Percentiles rank a stretch among this genome's conserved stretches.
These are phyloP conservation scores for Pleurotus pulmonarius DNA, from an alignment of 768 basidiomycete genomes.

Conservation along the genomic window DNA sequence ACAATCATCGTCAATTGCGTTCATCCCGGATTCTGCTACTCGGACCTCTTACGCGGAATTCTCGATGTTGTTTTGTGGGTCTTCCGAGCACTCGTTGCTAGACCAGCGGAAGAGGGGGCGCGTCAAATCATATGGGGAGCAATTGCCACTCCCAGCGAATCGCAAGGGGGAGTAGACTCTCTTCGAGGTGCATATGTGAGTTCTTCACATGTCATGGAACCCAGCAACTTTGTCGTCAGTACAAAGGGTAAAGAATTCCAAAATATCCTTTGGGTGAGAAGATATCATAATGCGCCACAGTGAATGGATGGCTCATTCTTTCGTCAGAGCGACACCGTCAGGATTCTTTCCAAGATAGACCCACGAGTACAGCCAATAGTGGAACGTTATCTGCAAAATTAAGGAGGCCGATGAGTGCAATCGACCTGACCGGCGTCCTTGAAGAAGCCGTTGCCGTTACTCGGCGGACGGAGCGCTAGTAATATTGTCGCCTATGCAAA, in stretches of 20 bases:
- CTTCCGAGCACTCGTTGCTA: slow-evolving; percentile 27
- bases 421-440: too few species aligned
- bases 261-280: slow-evolving; percentile 28
- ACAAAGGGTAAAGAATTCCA: slow-evolving; percentile 23
- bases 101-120: slow-evolving; percentile 32
- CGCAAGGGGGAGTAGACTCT: neutral
- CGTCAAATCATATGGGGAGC: slow-evolving; percentile 31
- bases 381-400: too few species aligned
- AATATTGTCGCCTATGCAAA: too few species aligned
- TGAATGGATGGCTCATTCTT: too few species aligned
- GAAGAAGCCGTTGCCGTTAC: too few species aligned
- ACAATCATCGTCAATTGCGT: slow-evolving; percentile 29
- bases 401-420: too few species aligned
- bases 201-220: slow-evolving; percentile 21
- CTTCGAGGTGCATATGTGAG: slow-evolving; percentile 29
- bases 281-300: too few species aligned
- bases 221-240: slow-evolving; percentile 30
- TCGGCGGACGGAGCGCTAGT: too few species aligned
- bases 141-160: slow-evolving; percentile 14
- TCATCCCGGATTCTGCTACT: slow-evolving; percentile 40
- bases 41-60: slow-evolving; percentile 28
- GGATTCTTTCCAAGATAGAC: too few species aligned
- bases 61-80: slow-evolving; percentile 13
- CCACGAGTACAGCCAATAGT: too few species aligned
- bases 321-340: too few species aligned